Base-by-base conservation (phyloP, 345 rosid species). In the Lepidium sativum region DNA sequence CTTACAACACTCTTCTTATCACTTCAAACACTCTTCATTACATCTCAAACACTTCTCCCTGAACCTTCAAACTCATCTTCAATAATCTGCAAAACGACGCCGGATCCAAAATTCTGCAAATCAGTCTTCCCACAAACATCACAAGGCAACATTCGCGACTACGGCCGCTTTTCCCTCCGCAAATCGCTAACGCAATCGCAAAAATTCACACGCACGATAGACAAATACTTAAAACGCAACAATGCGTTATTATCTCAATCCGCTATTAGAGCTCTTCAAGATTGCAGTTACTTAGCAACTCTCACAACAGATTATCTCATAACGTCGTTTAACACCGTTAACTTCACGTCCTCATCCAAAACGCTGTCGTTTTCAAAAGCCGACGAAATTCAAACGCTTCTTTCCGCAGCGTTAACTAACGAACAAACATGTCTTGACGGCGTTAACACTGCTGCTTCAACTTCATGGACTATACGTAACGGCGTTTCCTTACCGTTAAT, bases 361-460 rank as follows among this genome's bases (percentile, higher is more conserved):
- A 79, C 65, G 38, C 71, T 92, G 8, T 16, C 90, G 42, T 14
- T 32, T 13, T 9, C 33, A 3, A 64, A 73, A 70, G 89, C 94
- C 2, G 96, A 92, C 0, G 89, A 89, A 9, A 70, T 87, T 1
- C 92, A 87, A 45, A 86, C 95, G 11, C 68, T 82, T 9, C 81
- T 92, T 1, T 84, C 94, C 13, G 96, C 98, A 16, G 79, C 83
- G 48, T 52, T 92, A 52, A 92, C 98, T 1, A 89, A 89, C 70
- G 86, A 76, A 27, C 86, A 87, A 58, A 87, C 98, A 0, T 92
- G 97, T 53, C 56, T 78, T 1, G 98, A 87, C 3, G 88, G 98
- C 3, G 13, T 89, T 3, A 75, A 75, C 51, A 57, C 67, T 5
- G 72, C 85, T 0, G 76, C 88, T 27, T 77, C 91, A 0, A 63